Base-by-base conservation (phyloP, 805 yeast genomes). In the Kluyveromyces starmeri region DNA sequence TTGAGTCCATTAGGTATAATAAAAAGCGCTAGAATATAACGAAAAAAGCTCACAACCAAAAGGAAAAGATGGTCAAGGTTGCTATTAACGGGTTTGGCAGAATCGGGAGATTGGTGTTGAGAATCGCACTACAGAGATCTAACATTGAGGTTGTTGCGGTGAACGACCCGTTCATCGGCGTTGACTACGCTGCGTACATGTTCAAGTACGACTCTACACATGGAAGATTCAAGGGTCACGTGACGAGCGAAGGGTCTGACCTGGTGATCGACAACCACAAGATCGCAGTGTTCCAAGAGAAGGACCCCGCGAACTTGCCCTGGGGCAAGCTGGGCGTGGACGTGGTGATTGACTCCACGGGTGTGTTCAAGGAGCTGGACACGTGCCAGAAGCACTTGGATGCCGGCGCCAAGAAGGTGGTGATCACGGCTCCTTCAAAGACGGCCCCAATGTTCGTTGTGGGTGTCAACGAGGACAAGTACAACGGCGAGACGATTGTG, bases 61-160 rank as follows among this genome's bases (percentile, higher is more conserved):
- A n/a, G n/a, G n/a, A n/a, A n/a, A 48, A 36, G 40, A 52, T 49
- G 54, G 53, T 51, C 39, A 53, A 48, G 40, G 67, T 76, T 63
- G 78, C 81, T 65, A 74, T 76, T 61, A 75, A 75, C 73, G 81
- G 81, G 53, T 75, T 75, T 72, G 81, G 81, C 58, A 70, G 81
- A 67, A 75, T 75, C 58, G 81, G 81, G 55, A 72, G 81, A 67
- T 67, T 75, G 54, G 81, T 75, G 46, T 58, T 74, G 55, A 73
- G 81, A 73, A 61, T 74, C 44, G 78, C 78, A 45, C 60, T 73
- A 50, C 31, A 55, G 37, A 72, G 78, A 71, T 53, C 56, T 47
- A 57, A 57, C 49, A 62, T 75, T 53, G 65, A 70, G 43, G 74
- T 75, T 46, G 78, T 75, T 43, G 82, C 79, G 45, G 58, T 76